Base-by-base conservation (phyloP, 805 yeast genomes). In the Ogataea philodendri region DNA sequence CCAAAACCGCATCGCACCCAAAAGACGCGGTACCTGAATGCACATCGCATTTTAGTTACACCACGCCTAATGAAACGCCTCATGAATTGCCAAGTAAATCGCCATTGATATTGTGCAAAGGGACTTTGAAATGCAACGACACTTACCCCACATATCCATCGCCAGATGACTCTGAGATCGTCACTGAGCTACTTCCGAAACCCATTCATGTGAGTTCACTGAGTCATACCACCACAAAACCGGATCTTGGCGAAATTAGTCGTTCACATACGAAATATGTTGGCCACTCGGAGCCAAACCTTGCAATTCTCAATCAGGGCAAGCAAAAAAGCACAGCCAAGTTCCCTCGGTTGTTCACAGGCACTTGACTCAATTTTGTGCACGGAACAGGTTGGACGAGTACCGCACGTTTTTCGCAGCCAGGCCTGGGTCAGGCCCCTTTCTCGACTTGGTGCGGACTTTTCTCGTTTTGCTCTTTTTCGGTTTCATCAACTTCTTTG, bases 331-430 rank as follows among this genome's bases (percentile, higher is more conserved):
- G 13, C 8, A 23, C 15, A 9, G 17, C 15, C 22, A 13, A 13
- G 20, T 19, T n/a, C 4, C 39, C 19, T 5, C 29, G 29, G 5
- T 24, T 16, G 7, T 5, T 19, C 4, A 22, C 25, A n/a, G n/a
- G n/a, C n/a, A n/a, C n/a, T n/a, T n/a, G n/a, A n/a, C n/a, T n/a
- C n/a, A n/a, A n/a, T n/a, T n/a, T n/a, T n/a, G n/a, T n/a, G n/a
- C n/a, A n/a, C n/a, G n/a, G 30, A 47, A 44, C n/a, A 47, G 23
- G 14, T 36, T 40, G 26, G 51, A 47, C 9, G 48, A 42, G 26
- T 44, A 40, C 23, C 51, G 42, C 9, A 47, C 22, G 30, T 42
- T 47, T 37, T 40, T 40, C 10, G 25, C 42, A 11, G 25, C 13
- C 9, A 9, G 35, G 4, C 30, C 39, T 10, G 11, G 23, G 14